These are phyloP conservation scores for Penicillium bovifimosum DNA, from an alignment of 495 filamentous ascomycete genomes.

Conservation along the genomic window DNA sequence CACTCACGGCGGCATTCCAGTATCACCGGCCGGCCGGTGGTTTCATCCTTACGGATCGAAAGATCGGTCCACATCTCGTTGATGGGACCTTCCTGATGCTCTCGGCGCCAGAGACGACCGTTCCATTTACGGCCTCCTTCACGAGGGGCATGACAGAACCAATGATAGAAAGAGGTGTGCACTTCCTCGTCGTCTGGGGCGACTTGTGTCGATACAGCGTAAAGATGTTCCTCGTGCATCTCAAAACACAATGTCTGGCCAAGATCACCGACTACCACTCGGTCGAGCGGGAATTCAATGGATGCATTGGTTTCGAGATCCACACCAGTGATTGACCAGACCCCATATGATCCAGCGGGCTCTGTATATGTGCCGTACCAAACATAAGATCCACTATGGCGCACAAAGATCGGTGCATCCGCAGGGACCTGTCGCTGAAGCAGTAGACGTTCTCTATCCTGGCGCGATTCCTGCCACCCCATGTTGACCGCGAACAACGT, in stretches of 20 bases:
- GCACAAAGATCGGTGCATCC: slow-evolving; percentile 46
- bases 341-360: slow-evolving; percentile 9
- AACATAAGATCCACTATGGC: slow-evolving; percentile 58
- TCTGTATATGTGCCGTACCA: slow-evolving; percentile 54
- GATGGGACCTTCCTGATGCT: slow-evolving; percentile 68
- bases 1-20: slow-evolving; percentile 71
- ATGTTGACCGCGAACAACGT: slow-evolving; percentile 60
- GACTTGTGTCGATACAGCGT: slow-evolving; percentile 63
- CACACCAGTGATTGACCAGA: slow-evolving; percentile 57
- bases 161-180: slow-evolving; percentile 67
- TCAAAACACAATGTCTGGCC: slow-evolving; percentile 67
- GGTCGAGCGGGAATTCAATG: slow-evolving; percentile 9
- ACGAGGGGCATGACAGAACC: slow-evolving; percentile 53
- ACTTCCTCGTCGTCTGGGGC: slow-evolving; percentile 58
- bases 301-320: slow-evolving; percentile 34
- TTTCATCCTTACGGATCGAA: slow-evolving; percentile 58
- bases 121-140: slow-evolving; percentile 13
- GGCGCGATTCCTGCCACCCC: slow-evolving; percentile 11
- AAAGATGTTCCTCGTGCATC: slow-evolving; percentile 62
- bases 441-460: slow-evolving; percentile 32
- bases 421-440: slow-evolving; percentile 16
- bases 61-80: slow-evolving; percentile 73
- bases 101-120: slow-evolving; percentile 56
- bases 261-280: slow-evolving; percentile 43
- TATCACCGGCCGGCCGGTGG: slow-evolving; percentile 53